Evolutionary conservation across 225 moss, liverwort and hornwort genomes (phyloP), one percentile per base, ranked within the genome.

Genomic region (Bryoerythrophyllum caledonicum): DNA sequence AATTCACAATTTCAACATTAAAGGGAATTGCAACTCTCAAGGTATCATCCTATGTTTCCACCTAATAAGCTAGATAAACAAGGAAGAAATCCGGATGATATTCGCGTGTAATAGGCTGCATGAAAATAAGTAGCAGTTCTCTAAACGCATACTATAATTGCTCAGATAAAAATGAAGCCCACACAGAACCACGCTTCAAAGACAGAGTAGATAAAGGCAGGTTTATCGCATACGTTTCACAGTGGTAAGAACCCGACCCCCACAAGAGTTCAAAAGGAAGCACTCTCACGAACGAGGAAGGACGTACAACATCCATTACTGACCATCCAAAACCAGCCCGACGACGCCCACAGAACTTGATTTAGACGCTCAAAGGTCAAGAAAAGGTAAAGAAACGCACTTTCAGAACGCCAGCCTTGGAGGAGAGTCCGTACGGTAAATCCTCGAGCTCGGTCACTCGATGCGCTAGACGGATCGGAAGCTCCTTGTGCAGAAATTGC

Each of bases 401-500:
- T 90, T 85, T 91, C 70, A 94, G 82, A 16, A 94, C 94, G 16
- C 91, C 91, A 61, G 89, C 46, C 81, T 94, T 94, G 49, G 85
- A 76, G 38, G 91, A 94, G 12, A 94, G 85, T 23, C 94, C 90
- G 53, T 94, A 79, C 2, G 94, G 94, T 40, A 94, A 73, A 63
- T 94, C 91, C 44, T 94, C 90, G 3, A 94, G 91, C 87, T 94
- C 94, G 4, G 90, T 83, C 20, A 94, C 94, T 43, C 94, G 94
- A 81, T 94, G 94, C 27, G 94, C 94, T 43, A 94, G 79, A 60
- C 94, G 88, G 44, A 94, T 90, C 35, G 94, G 91, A 41, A 94
- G 82, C 75, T 94, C 94, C 77, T 91, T 91, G 74, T 94, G 94
- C 65, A 94, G 85, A 88, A 94, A 94, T 65, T 94, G 91, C 59